Evolutionary conservation across 768 basidiomycete genomes (phyloP), one percentile per base, ranked within the genome.

Genomic region (Rhodosporidiobolus odoratus): DNA sequence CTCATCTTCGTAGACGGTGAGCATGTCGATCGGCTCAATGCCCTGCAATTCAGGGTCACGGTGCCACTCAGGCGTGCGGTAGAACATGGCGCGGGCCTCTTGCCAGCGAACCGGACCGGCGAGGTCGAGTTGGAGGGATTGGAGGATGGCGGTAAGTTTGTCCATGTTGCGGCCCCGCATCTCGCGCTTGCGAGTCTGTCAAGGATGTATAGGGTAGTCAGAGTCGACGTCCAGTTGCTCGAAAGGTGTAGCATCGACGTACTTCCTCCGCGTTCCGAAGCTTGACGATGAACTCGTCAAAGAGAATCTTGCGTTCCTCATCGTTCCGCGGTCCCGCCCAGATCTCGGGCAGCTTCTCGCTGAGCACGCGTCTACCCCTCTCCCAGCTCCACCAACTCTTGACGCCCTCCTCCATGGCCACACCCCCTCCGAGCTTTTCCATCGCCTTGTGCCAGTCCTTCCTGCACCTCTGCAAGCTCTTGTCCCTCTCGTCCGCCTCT

Each of bases 1-100:
- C 78, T 94, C 94, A 78, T 94, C 92, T 79, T 99, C 96, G 75
- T 93, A 98, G 1, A 92, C 90, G 45, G 90, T 85, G 32, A 99
- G 83, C 68, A 98, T 89, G 77, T 98, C 96, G 45, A 98, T 83
- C 3, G 89, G 89, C 17, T 95, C 95, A 50, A 97, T 83, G 76
- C 85, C 87, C 72, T 86, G 88, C 59, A 99, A 82, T 71, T 92
- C 89, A 1, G 82, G 75, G 75, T 98, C 92, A 35, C 81, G 79
- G 54, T 84, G 85, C 88, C 90, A 99, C 56, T 89, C 88, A 0
- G 87, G 84, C 3, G 91, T 90, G 27, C 88, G 86, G 15, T 86
- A 77, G 47, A 99, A 85, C 72, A 89, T 83, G 25, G 86, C 84
- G 74, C 90, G 89, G 1, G 93, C 92, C 67, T 86, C 85, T 59